Percentiles rank a stretch among this genome's conserved stretches.
These are phyloP conservation scores for Chrysoporthe austroafricana DNA, from an alignment of 2,329 filamentous ascomycete species.

Conservation along the genomic window DNA sequence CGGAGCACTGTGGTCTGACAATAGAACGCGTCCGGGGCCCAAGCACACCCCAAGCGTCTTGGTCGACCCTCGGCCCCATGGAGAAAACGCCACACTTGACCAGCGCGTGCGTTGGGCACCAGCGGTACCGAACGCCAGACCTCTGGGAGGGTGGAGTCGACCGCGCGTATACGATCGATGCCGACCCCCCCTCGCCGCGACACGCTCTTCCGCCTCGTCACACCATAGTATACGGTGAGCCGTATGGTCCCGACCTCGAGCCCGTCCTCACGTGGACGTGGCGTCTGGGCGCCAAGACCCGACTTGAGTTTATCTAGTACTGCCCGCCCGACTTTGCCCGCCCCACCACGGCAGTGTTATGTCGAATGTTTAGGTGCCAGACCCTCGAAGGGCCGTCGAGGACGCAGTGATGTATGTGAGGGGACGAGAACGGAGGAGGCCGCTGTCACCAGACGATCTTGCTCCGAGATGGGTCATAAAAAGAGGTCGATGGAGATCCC, in stretches of 20 bases:
- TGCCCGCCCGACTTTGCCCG: constrained; percentile 19
- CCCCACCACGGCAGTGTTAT: neutral
- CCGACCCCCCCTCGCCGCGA: constrained; percentile 5
- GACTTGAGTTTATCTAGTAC: constrained; percentile 26
- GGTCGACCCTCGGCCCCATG: constrained; percentile 19
- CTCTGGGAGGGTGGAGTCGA: constrained; percentile 20
- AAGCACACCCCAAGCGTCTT: constrained; percentile 16
- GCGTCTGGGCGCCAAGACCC: neutral
- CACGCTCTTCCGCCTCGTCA: constrained; percentile 22
- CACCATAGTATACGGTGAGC: constrained; percentile 19
- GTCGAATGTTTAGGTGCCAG: too few species aligned
- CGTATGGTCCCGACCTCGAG: constrained; percentile 11
- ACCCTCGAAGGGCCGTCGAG: neutral
- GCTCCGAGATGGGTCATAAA: neutral
- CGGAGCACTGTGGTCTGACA: constrained; percentile 37
- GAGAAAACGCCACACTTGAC: constrained; percentile 15
- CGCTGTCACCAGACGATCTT: neutral
- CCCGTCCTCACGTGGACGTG: neutral
- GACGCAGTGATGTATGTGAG: neutral
- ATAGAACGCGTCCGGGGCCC: constrained; percentile 37
- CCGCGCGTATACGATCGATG: constrained; percentile 16
- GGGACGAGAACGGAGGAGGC: neutral
- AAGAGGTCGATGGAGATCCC: neutral
- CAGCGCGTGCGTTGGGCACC: constrained; percentile 13
- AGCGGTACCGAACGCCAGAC: constrained; percentile 17